Evolutionary conservation across 164 flowering plant species (phyloP), one percentile per base, ranked within the genome.

Genomic region (Magnolia officinalis): DNA sequence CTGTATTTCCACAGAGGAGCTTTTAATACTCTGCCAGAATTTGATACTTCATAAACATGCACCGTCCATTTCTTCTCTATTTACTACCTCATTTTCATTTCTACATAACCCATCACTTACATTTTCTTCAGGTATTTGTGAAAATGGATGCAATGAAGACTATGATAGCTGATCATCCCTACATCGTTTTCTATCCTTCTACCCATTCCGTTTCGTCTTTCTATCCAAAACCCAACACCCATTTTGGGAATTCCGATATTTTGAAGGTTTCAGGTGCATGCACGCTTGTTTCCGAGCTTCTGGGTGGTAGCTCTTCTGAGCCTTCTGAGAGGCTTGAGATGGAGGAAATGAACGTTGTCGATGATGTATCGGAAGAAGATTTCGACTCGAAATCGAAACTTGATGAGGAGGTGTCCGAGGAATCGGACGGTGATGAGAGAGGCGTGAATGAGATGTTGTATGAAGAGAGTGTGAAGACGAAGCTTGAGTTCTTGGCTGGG

Each of bases 401-500:
- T n/a, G 29, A 14, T 26, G 64, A 8, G 1, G 16, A n/a, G 1
- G 24, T 14, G 19, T 4, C 24, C 5, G 63, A 24, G 24, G 63
- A 23, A 9, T 37, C 7, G 50, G 52, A 72, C 24, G 72, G 2
- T 4, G 76, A 67, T 1, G 70, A 14, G 6, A 13, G 29, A 4
- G 6, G 71, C 19, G 45, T 50, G 1, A 71, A 70, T 70, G 67
- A 29, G 18, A 50, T 63, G 10, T 23, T 70, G 21, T 63, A 64
- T 21, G 67, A 71, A 20, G 73, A 71, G 49, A 73, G 66, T 6
- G 52, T 67, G 52, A 80, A 72, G 23, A 77, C 70, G 67, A 76
- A 80, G 63, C 68, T 76, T 1, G 59, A 71, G 74, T 2, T 74
- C n/a, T 26, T 76, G 63, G 77, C 71, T 58, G 55, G 9, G 29